Conservation (phyloP, 2,329 filamentous ascomycete genomes). For the Fusarium phyllophilum region DNA sequence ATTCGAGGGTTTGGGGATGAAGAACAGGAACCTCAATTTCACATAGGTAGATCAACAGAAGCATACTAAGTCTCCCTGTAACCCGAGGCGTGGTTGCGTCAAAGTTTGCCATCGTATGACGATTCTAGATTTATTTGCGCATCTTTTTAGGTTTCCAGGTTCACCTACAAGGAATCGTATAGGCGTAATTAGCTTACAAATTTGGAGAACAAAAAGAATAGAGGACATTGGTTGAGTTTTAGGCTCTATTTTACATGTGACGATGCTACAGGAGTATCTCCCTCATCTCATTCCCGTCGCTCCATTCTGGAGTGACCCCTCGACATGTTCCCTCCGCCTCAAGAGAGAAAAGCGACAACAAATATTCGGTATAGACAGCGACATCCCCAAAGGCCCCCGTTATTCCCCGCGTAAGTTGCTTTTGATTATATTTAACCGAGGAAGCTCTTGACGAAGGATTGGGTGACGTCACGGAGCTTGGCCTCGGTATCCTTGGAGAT, state of each 20-base stretch:
- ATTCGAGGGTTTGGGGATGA: neutral
- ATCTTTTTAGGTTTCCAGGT: neutral
- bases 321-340: conserved; percentile 56
- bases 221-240: conserved; percentile 70
- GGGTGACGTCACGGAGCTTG: conserved; percentile 80
- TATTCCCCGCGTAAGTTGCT: conserved; percentile 46
- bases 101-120: neutral
- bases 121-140: neutral
- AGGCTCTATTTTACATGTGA: conserved; percentile 72
- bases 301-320: conserved; percentile 59
- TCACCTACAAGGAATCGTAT: neutral
- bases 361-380: conserved; percentile 60
- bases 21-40: neutral
- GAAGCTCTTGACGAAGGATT: conserved; percentile 95
- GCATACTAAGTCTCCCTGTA: neutral
- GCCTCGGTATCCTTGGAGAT: conserved; percentile 94
- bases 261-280: conserved; percentile 60
- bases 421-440: conserved; percentile 58
- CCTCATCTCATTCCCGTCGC: conserved; percentile 56
- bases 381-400: conserved; percentile 50
- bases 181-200: neutral
- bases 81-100: neutral
- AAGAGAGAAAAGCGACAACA: conserved; percentile 60
- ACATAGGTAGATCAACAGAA: neutral
- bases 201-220: conserved; percentile 64